Conservation (phyloP, 1,139 yeast genomes). For the Taiozyma sp. region DNA sequence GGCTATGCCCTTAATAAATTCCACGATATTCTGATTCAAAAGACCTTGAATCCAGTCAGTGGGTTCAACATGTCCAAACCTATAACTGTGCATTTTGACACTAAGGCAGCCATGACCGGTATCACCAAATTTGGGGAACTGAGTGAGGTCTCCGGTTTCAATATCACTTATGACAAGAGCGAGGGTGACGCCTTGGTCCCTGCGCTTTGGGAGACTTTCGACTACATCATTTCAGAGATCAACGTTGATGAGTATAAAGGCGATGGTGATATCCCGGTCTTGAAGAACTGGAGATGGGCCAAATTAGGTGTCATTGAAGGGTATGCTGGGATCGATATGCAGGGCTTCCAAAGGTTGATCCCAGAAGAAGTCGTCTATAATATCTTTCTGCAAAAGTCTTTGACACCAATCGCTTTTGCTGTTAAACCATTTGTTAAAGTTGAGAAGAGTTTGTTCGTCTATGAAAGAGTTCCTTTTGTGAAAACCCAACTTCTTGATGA, state of each 20-base stretch:
- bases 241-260: constrained; percentile 19
- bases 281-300: constrained; percentile 34
- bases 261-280: constrained; percentile 18
- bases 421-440: constrained; percentile 21
- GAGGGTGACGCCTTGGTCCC: constrained; percentile 43
- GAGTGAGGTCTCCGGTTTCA: constrained; percentile 21
- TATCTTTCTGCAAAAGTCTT: constrained; percentile 10
- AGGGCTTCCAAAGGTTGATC: constrained; percentile 17
- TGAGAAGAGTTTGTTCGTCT: constrained; percentile 28
- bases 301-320: constrained; percentile 32
- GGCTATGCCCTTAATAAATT: constrained; percentile 63
- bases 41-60: constrained; percentile 13
- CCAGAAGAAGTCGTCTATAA: constrained; percentile 10
- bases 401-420: constrained; percentile 11
- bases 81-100: constrained; percentile 64
- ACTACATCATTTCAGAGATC: constrained; percentile 53
- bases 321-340: constrained; percentile 31
- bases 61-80: constrained; percentile 14
- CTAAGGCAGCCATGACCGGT: constrained; percentile 86
- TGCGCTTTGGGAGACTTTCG: constrained; percentile 49
- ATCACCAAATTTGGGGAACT: constrained; percentile 69
- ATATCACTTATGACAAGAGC: constrained; percentile 68
- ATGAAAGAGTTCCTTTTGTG: constrained; percentile 24
- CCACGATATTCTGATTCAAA: constrained; percentile 36
- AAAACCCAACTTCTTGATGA: constrained; percentile 1